Conservation (phyloP, 306 rosid genomes). For the Pyrus bretschneideri region DNA sequence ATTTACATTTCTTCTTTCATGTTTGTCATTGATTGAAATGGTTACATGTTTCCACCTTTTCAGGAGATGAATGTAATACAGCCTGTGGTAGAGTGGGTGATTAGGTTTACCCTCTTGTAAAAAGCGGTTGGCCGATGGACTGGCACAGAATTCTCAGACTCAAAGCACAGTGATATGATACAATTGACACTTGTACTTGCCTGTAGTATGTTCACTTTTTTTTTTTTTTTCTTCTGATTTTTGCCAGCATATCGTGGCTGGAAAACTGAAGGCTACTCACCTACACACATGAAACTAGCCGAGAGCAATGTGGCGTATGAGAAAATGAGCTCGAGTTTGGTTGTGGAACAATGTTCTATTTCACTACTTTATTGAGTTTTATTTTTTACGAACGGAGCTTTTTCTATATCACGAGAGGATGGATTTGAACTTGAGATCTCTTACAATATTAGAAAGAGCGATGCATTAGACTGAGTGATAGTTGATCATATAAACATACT, state of each 20-base stretch:
- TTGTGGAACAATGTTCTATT: neutral
- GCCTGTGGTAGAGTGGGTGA: neutral
- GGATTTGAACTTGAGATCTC: neutral
- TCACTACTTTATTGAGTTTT: neutral
- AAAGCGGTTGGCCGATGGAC: slow-evolving; percentile 3
- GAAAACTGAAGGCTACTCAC: neutral
- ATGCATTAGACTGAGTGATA: no score
- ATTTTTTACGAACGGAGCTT: neutral
- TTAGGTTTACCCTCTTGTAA: neutral
- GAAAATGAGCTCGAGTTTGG: neutral
- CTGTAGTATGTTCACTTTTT: neutral
- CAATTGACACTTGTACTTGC: slow-evolving; percentile 3
- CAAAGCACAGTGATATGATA: neutral
- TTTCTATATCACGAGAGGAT: neutral
- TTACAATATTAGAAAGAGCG: neutral
- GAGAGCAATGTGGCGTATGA: neutral
- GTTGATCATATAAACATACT: neutral
- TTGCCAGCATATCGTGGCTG: slow-evolving; percentile 2
- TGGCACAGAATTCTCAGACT: neutral
- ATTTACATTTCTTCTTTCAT: neutral
- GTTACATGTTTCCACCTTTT: neutral
- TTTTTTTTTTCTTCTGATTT: neutral
- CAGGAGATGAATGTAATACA: slow-evolving; percentile 1
- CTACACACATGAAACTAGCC: neutral
- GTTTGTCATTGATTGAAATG: slow-evolving; percentile 6